Evolutionary conservation across 305 asterid species (phyloP), one percentile per base, ranked within the genome.

Genomic region (Fraxinus baroniana): DNA sequence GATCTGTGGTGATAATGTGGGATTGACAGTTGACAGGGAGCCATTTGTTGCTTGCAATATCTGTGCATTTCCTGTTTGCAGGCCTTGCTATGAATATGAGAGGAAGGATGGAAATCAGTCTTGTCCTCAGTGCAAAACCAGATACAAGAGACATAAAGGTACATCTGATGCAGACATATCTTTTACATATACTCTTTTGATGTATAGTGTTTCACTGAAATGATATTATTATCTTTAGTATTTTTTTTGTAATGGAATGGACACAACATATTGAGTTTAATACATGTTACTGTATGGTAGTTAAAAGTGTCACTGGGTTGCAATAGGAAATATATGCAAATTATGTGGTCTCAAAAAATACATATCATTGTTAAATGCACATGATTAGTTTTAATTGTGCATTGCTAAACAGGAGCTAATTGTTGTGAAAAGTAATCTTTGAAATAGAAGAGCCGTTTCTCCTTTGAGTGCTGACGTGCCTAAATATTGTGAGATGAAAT

Each of bases 41-140:
- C 87, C 91, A 70, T 96, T 96, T 90, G 97, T 89, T 87, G 99
- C 99, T 79, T 96, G 99, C 81, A 79, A 92, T 88, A 93, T 94
- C 86, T 97, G 99, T 80, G 89, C 99, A 77, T 94, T 89, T 89
- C 99, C 99, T 0, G 98, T 94, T 71, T 97, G 99, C 91, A 89
- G 98, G 85, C 96, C 99, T 37, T 97, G 99, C 88, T 97, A 97
- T 87, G 99, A 94, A 83, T 97, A 94, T 68, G 99, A 97, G 91
- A 93, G 98, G 83, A 94, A 97, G 93, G 98, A 97, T 33, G 99
- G 98, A 70, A 93, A 92, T 82, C 96, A 95, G 84, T 92, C 97
- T 82, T 97, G 99, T 83, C 99, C 98, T 55, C 98, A 94, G 88
- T 97, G 99, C 97, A 97, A 97, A 88, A 93, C 98, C 83, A 91